Conservation (phyloP, 2,329 filamentous ascomycete genomes). For the Dryadomyces quercivorus region DNA sequence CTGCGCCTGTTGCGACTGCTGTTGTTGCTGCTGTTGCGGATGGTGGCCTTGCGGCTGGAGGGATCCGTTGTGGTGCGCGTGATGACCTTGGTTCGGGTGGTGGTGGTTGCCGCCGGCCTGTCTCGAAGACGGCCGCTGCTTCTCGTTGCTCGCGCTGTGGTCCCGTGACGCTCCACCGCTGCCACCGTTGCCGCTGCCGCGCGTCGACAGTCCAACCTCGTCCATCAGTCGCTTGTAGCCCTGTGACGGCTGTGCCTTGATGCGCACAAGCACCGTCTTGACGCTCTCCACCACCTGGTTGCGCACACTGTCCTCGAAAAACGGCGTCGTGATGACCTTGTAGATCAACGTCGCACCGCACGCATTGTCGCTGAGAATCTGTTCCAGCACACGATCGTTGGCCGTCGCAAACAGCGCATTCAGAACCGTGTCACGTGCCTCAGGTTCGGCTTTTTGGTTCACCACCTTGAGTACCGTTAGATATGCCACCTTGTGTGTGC, state of each 20-base stretch:
- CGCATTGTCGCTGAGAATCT: conserved; percentile 80
- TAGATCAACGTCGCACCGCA: conserved; percentile 95
- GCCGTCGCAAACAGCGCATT: conserved; percentile 86
- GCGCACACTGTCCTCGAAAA: conserved; percentile 88
- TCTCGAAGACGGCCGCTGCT: conserved; percentile 43
- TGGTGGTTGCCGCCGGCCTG: conserved; percentile 34
- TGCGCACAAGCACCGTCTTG: conserved; percentile 71
- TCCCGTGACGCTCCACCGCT: conserved; percentile 31
- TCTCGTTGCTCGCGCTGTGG: conserved; percentile 32
- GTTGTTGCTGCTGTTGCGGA: conserved; percentile 10
- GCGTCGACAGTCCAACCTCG: conserved; percentile 79
- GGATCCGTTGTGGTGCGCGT: conserved; percentile 13
- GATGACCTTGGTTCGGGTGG: conserved; percentile 18
- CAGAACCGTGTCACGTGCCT: conserved; percentile 80
- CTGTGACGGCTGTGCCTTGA: conserved; percentile 88
- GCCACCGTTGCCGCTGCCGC: conserved; percentile 26
- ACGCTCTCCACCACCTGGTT: conserved; percentile 84
- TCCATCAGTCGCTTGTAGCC: conserved; percentile 99
- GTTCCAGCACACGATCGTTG: conserved; percentile 76
- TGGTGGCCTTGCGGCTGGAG: conserved; percentile 12
- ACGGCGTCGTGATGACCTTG: conserved; percentile 94
- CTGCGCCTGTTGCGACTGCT: conserved; percentile 20
- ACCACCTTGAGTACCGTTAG: conserved; percentile 96
- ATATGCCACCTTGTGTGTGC: conserved; percentile 97
- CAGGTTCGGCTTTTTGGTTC: conserved; percentile 89